Conservation (phyloP, 2,329 filamentous ascomycete species). For the Aspergillus fructus region DNA sequence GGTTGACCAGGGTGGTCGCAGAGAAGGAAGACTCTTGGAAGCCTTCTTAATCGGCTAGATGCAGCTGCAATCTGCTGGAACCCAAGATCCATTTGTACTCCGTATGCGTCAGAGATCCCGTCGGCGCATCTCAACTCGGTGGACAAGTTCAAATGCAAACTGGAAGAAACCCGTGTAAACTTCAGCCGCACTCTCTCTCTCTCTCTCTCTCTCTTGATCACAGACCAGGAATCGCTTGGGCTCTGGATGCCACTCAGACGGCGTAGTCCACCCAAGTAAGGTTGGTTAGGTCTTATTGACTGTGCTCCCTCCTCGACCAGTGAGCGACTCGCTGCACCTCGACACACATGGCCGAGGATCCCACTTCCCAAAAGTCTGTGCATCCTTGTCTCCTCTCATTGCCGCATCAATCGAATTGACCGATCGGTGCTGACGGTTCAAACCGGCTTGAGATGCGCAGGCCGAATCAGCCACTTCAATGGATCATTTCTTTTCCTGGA, state of each 20-base stretch:
- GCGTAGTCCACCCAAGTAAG: conserved; percentile 26
- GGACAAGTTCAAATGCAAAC: neutral
- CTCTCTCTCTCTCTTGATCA: conserved; percentile 6
- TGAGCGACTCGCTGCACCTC: conserved; percentile 8
- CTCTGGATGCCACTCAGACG: conserved; percentile 16
- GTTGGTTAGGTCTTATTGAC: conserved; percentile 22
- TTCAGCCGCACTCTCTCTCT: conserved; percentile 15
- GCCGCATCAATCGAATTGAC: conserved; percentile 14
- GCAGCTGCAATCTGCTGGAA: conserved; percentile 22
- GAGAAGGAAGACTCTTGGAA: conserved; percentile 8
- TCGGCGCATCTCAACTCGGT: conserved; percentile 2
- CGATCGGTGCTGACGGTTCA: conserved; percentile 12
- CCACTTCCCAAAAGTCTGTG: conserved; percentile 12
- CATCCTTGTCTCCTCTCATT: conserved; percentile 11
- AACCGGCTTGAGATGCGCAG: conserved; percentile 3
- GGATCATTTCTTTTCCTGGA: conserved; percentile 11
- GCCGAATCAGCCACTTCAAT: conserved; percentile 16
- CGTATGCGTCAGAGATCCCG: conserved; percentile 17
- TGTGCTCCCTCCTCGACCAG: conserved; percentile 14
- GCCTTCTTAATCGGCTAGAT: conserved; percentile 20
- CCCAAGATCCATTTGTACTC: conserved; percentile 21
- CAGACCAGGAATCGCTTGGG: conserved; percentile 6
- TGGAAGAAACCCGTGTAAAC: conserved; percentile 16
- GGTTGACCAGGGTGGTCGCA: neutral
- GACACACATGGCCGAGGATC: conserved; percentile 12